Evolutionary conservation across 1,139 yeast genomes (phyloP).

Genomic region (Yamadazyma pseudoaaseri): DNA sequence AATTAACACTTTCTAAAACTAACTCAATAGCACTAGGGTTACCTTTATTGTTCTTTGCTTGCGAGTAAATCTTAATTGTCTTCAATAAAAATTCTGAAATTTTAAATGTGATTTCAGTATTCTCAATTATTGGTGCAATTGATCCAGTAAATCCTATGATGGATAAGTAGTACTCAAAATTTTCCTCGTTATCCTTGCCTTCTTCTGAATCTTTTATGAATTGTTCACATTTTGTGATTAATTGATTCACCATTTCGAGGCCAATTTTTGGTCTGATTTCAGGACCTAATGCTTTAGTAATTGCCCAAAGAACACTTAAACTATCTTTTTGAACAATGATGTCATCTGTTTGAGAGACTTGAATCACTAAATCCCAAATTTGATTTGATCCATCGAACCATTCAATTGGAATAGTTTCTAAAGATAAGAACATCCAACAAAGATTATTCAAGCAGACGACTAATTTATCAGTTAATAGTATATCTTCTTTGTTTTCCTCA

Average conservation of each 20-base stretch:
- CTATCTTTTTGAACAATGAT: constrained; percentile 42
- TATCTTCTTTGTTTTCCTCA: constrained; percentile 19
- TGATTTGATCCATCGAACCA: constrained; percentile 32
- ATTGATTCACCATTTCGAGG: constrained; percentile 22
- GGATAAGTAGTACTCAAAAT: constrained; percentile 26
- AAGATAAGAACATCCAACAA: constrained; percentile 50
- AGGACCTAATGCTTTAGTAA: constrained; percentile 45
- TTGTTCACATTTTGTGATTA: constrained; percentile 21
- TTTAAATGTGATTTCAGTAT: constrained; percentile 42
- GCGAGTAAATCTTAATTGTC: constrained; percentile 20
- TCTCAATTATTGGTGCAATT: constrained; percentile 50
- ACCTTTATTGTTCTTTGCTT: constrained; percentile 12
- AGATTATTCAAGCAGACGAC: constrained; percentile 71
- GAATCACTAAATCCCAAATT: constrained; percentile 38
- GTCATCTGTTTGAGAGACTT: constrained; percentile 17
- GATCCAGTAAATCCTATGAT: constrained; percentile 55
- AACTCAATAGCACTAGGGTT: constrained; percentile 32
- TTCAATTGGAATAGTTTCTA: constrained; percentile 31
- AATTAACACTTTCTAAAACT: constrained; percentile 60
- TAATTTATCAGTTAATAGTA: constrained; percentile 50
- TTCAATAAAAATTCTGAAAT: constrained; percentile 49
- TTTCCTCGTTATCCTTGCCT: constrained; percentile 14
- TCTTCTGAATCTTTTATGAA: constrained; percentile 7
- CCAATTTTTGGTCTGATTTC: constrained; percentile 23
- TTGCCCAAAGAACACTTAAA: constrained; percentile 63